Evolutionary conservation across 1,284 basidiomycete genomes (phyloP).

Genomic region (Marasmius fiardii): DNA sequence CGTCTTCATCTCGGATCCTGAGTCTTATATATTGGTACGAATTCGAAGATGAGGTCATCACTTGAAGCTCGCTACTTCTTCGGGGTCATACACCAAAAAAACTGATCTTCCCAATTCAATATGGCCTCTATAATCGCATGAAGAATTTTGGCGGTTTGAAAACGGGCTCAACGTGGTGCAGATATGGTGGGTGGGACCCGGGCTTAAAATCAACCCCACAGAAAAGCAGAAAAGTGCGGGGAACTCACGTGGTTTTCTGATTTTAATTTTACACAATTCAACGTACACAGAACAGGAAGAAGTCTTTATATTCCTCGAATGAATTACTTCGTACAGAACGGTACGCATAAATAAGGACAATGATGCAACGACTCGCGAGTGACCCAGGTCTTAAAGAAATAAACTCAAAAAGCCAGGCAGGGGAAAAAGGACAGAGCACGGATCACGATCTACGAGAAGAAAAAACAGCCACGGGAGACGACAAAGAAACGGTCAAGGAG

Average conservation of each 20-base stretch:
- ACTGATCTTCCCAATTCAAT: not conserved
- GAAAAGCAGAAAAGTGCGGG: not conserved
- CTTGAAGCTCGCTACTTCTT: not conserved
- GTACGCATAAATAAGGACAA: constrained; percentile 7
- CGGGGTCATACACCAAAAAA: not conserved
- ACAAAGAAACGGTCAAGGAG: not conserved
- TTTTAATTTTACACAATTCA: too few relatives aligned
- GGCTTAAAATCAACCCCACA: not conserved
- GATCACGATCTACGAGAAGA: not conserved
- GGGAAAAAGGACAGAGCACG: not conserved
- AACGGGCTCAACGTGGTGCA: not conserved
- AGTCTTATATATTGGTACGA: constrained; percentile 4
- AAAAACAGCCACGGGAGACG: not conserved
- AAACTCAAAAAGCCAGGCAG: not conserved
- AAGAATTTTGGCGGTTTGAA: not conserved
- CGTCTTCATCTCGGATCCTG: not conserved
- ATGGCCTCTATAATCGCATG: not conserved
- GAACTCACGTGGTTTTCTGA: too few relatives aligned
- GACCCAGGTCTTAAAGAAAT: not conserved
- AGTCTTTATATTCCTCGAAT: constrained; percentile 4
- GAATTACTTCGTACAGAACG: constrained; percentile 5
- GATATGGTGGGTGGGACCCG: not conserved
- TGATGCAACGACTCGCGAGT: not conserved
- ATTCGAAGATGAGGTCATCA: not conserved
- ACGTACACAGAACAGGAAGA: not conserved